Base-by-base conservation (phyloP, 768 basidiomycete genomes). In the Termitomyces sp. region DNA sequence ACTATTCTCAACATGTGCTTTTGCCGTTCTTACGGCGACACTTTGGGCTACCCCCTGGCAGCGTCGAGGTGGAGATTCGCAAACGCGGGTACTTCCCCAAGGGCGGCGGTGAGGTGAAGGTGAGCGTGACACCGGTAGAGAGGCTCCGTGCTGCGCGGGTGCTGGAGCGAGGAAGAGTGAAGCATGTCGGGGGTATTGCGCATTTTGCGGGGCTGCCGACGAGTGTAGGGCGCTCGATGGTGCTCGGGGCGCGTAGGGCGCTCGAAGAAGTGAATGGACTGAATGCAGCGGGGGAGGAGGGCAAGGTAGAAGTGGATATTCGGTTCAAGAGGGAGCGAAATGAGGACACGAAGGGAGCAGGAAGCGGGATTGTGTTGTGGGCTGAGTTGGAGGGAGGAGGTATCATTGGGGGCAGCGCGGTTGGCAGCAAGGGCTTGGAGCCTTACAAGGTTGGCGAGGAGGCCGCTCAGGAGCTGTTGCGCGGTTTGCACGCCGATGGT, bases 301-400 rank as follows among this genome's bases (percentile, higher is more conserved):
- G 18, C 16, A 16, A 22, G 33, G 59, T 76, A 12, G 60, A 68
- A 18, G 71, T 87, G 5, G 64, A 76, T 7, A 79, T 85, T 15
- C 60, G 68, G 46, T 67, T 59, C 50, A 66, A 59, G 34, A 68
- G 80, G 46, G 84, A 86, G 59, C 72, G 67, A 34, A 73, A 76
- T 34, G 69, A 71, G 15, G 68, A 78, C 46, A 73, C 77, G 1
- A 73, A 73, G n/a, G 88, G 88, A 0, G 79, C 77, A 4, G 89
- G 90, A 2, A 86, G 85, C 37, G 88, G 90, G 0, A 83, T 91
- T 55, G 75, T 89, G 2, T 68, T 91, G 15, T 89, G 87, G 86
- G 90, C 88, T 0, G 85, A 89, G 69, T 80, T 89, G 24, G 81
- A 81, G 37, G 76, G 75, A 15, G 88, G 87, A 1, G 88, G 87